Conservation (phyloP, 306 rosid genomes). For the Pyrus bretschneideri region DNA sequence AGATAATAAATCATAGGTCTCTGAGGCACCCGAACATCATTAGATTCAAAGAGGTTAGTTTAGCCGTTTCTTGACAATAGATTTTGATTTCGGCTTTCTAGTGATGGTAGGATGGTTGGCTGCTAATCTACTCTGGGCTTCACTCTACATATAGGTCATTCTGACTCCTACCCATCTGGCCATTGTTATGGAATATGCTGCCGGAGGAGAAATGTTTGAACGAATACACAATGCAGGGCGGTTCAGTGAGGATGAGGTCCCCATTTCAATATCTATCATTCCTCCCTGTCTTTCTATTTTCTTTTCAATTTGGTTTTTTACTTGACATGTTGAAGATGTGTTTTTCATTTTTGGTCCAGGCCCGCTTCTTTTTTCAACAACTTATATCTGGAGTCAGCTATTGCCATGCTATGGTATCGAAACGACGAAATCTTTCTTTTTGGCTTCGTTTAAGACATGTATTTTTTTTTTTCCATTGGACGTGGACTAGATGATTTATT, state of each 20-base stretch:
- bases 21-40: constrained; percentile 88
- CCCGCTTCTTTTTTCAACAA: constrained; percentile 96
- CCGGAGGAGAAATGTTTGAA: constrained; percentile 89
- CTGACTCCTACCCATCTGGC: constrained; percentile 94
- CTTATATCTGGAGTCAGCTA: constrained; percentile 95
- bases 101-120: neutral
- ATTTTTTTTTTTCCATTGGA: neutral
- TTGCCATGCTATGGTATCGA: constrained; percentile 83
- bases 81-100: neutral
- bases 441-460: neutral
- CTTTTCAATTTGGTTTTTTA: neutral
- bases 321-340: constrained; percentile 2
- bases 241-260: constrained; percentile 85
- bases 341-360: constrained; percentile 43
- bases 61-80: neutral
- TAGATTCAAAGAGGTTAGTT: constrained; percentile 84
- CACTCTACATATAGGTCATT: constrained; percentile 42
- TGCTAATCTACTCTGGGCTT: neutral
- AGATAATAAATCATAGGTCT: constrained; percentile 89
- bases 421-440: neutral
- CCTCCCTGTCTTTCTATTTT: neutral
- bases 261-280: neutral
- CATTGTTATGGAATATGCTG: constrained; percentile 92
- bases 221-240: constrained; percentile 71
- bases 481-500: neutral